Conservation (phyloP, 495 filamentous ascomycete species). For the Penicillium salamii region DNA sequence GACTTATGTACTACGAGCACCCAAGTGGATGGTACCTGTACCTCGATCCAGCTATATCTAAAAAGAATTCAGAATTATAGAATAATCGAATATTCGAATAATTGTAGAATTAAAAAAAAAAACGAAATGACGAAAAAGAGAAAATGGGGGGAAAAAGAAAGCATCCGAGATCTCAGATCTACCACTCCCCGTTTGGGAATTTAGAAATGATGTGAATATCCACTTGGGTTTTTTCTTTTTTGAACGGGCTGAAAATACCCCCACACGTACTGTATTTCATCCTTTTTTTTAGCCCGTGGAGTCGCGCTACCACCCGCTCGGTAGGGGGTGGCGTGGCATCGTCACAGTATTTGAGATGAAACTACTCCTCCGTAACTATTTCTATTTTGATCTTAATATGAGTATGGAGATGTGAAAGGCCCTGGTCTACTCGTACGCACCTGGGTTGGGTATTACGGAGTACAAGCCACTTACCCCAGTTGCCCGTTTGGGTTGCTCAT, state of each 20-base stretch:
- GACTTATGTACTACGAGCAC: constrained; percentile 4
- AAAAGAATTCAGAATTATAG: no score
- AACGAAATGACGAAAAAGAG: constrained; percentile 6
- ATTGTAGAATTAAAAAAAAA: constrained; percentile 8
- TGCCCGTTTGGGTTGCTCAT: no score
- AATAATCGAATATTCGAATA: not conserved
- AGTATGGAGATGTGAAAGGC: no score
- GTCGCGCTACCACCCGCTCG: constrained; percentile 30
- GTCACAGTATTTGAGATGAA: constrained; percentile 7
- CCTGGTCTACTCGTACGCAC: no score
- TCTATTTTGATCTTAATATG: not conserved
- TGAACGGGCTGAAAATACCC: constrained; percentile 6
- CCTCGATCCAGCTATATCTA: not conserved
- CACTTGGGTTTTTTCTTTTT: not conserved
- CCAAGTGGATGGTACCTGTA: not conserved
- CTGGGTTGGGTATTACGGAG: no score
- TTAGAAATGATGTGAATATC: constrained; percentile 1
- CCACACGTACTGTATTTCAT: constrained; percentile 5
- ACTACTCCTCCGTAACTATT: no score
- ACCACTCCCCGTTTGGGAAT: constrained; percentile 6
- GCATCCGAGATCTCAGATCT: constrained; percentile 10
- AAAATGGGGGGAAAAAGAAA: constrained; percentile 5
- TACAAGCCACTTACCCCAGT: no score
- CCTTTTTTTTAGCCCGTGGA: constrained; percentile 18
- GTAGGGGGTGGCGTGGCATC: constrained; percentile 36